Percentiles rank a stretch among this genome's conserved stretches.
phyloP scores from a whole-genome alignment of 768 basidiomycete species.

The Baorangia bicolor region DNA sequence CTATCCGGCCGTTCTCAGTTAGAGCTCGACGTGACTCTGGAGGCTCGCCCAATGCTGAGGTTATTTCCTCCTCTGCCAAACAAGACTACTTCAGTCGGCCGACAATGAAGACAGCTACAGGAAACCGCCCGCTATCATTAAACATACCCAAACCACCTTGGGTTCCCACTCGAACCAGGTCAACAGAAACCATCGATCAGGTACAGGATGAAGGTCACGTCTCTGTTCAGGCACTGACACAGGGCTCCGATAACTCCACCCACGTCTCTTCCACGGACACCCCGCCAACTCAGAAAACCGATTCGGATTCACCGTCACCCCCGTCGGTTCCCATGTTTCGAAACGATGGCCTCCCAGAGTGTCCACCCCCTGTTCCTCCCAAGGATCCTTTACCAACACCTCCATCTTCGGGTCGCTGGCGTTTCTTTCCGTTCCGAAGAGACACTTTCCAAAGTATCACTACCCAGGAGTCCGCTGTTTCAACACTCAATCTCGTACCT shows the following conservation, averaged over 20 bases:
- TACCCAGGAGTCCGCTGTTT: slow-evolving; percentile 23
- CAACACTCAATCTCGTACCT: slow-evolving; percentile 21
- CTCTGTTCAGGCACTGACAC: slow-evolving; percentile 11
- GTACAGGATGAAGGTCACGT: not conserved
- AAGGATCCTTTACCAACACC: slow-evolving; percentile 27
- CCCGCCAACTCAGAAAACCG: slow-evolving; percentile 1
- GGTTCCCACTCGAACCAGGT: slow-evolving; percentile 20
- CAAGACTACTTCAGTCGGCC: slow-evolving; percentile 25
- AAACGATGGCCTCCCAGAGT: slow-evolving; percentile 19
- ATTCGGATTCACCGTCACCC: slow-evolving; percentile 12
- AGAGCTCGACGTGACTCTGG: slow-evolving; percentile 40
- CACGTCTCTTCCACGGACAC: slow-evolving; percentile 16
- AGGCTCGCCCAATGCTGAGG: slow-evolving; percentile 31
- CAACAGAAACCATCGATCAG: slow-evolving; percentile 29
- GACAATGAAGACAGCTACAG: slow-evolving; percentile 7
- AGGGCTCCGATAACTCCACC: slow-evolving; percentile 12
- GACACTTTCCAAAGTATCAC: slow-evolving; percentile 33
- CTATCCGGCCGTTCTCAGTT: slow-evolving; percentile 47
- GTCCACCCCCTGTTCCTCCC: slow-evolving; percentile 30
- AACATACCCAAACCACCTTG: slow-evolving; percentile 22
- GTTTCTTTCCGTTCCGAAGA: slow-evolving; percentile 50
- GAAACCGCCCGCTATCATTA: slow-evolving; percentile 21
- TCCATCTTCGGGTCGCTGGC: slow-evolving; percentile 41
- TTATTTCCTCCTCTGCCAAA: slow-evolving; percentile 12
- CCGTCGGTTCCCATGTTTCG: slow-evolving; percentile 8